Percentiles rank a stretch among this genome's conserved stretches.
Evolutionary conservation across 345 rosid genomes (phyloP).

Genomic region (Corchorus olitorius): DNA sequence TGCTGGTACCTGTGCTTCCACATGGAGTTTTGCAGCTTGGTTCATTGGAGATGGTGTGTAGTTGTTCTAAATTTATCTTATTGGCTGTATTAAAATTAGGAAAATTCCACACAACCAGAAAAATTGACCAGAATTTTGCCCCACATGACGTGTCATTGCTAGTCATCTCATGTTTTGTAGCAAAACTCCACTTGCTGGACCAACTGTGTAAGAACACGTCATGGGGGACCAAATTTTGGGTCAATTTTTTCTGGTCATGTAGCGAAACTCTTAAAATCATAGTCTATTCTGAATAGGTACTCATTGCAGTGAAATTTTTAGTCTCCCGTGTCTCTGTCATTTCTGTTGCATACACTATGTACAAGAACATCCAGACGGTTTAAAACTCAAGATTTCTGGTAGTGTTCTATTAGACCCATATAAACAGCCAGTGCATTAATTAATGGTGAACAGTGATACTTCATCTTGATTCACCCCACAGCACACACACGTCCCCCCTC

Average conservation of each 20-base stretch:
- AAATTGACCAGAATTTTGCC: too few relatives aligned
- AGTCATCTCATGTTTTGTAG: too few relatives aligned
- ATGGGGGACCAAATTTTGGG: too few relatives aligned
- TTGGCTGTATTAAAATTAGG: conserved; percentile 4
- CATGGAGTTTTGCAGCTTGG: conserved; percentile 73
- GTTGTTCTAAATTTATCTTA: conserved; percentile 11
- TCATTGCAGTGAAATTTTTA: background rate
- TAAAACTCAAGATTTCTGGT: background rate
- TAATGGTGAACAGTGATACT: background rate
- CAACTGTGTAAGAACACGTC: too few relatives aligned
- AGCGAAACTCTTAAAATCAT: background rate
- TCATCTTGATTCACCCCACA: background rate
- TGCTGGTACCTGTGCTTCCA: conserved; percentile 61
- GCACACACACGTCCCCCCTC: background rate
- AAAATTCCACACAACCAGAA: too few relatives aligned
- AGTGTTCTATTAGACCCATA: background rate
- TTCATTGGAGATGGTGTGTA: conserved; percentile 54
- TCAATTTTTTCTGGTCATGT: too few relatives aligned
- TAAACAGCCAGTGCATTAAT: background rate
- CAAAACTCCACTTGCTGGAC: too few relatives aligned
- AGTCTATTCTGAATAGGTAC: background rate
- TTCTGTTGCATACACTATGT: background rate
- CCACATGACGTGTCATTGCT: too few relatives aligned
- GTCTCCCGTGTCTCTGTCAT: background rate
- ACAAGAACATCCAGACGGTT: background rate